These are phyloP conservation scores for Carallia brachiata DNA, from an alignment of 345 rosid genomes.

Conservation along the genomic window DNA sequence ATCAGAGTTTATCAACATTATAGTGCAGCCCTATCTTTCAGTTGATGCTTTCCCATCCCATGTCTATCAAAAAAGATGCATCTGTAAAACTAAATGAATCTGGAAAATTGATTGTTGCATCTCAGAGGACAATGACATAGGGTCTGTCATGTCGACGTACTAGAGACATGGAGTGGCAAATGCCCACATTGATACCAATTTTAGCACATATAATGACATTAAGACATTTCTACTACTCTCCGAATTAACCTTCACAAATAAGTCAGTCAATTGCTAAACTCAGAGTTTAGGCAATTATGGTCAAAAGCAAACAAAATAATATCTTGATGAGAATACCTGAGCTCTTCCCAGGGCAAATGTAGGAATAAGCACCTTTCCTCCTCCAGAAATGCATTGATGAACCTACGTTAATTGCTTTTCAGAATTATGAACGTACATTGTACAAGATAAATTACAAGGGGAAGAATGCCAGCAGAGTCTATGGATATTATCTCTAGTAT, in stretches of 20 bases:
- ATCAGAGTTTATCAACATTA: not conserved
- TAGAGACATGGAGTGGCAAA: too few relatives aligned
- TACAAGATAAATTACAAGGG: not conserved
- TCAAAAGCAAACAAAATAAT: slow-evolving; percentile 5
- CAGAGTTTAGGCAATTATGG: slow-evolving; percentile 1
- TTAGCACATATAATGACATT: too few relatives aligned
- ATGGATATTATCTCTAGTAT: not conserved
- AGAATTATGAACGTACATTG: not conserved
- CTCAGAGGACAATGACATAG: too few relatives aligned
- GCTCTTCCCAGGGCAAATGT: slow-evolving; percentile 99
- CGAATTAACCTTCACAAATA: not conserved
- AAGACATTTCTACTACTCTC: too few relatives aligned
- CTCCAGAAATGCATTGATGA: slow-evolving; percentile 83
- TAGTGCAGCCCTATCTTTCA: too few relatives aligned
- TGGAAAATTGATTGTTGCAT: too few relatives aligned
- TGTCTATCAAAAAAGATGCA: too few relatives aligned
- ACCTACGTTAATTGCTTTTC: slow-evolving; percentile 41
- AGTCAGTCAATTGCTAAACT: not conserved
- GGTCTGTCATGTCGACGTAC: too few relatives aligned
- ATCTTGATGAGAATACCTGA: slow-evolving; percentile 48
- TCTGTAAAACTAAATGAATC: too few relatives aligned
- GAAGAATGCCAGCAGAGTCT: not conserved
- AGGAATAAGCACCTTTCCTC: slow-evolving; percentile 96
- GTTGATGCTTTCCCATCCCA: too few relatives aligned
- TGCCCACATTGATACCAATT: too few relatives aligned